Percentiles rank a stretch among this genome's conserved stretches.
Evolutionary conservation across 495 filamentous ascomycete species (phyloP).

Genomic region (Trichocladium uniseriatum): DNA sequence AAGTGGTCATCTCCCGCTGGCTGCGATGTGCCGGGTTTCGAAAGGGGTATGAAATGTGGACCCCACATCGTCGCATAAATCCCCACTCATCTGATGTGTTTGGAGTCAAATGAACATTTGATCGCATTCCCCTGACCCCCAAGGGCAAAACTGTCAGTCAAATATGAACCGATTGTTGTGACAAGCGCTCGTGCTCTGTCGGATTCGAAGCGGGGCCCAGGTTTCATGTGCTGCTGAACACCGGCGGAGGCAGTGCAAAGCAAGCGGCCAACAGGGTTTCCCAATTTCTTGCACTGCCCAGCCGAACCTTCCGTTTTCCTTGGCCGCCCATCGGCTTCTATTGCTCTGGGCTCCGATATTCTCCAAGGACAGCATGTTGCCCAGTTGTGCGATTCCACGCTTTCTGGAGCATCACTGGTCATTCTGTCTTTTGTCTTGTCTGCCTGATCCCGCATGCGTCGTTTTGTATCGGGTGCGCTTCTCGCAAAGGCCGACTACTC

Average conservation of each 20-base stretch:
- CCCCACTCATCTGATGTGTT: too few species aligned
- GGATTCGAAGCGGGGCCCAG: not conserved
- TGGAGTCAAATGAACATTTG: too few species aligned
- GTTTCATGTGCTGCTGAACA: not conserved
- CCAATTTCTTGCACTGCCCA: slow-evolving; percentile 9
- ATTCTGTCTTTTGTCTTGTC: not conserved
- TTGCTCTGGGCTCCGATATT: not conserved
- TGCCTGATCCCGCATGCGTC: too few species aligned
- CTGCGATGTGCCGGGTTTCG: too few species aligned
- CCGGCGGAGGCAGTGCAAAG: slow-evolving; percentile 7
- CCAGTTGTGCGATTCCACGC: not conserved
- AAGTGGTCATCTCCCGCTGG: too few species aligned
- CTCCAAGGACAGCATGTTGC: not conserved
- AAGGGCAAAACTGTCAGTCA: too few species aligned
- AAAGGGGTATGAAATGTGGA: too few species aligned
- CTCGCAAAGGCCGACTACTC: too few species aligned
- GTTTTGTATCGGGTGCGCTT: too few species aligned
- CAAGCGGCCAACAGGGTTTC: slow-evolving; percentile 4
- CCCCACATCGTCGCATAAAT: too few species aligned
- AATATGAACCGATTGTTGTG: not conserved
- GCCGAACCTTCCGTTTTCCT: not conserved
- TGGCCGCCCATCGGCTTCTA: slow-evolving; percentile 3
- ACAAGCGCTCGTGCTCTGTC: not conserved
- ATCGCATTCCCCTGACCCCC: too few species aligned
- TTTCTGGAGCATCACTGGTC: slow-evolving; percentile 2